Percentiles rank a stretch among this genome's conserved stretches.
Evolutionary conservation across 345 rosid genomes (phyloP).

Genomic region (Eucalyptus marginata): DNA sequence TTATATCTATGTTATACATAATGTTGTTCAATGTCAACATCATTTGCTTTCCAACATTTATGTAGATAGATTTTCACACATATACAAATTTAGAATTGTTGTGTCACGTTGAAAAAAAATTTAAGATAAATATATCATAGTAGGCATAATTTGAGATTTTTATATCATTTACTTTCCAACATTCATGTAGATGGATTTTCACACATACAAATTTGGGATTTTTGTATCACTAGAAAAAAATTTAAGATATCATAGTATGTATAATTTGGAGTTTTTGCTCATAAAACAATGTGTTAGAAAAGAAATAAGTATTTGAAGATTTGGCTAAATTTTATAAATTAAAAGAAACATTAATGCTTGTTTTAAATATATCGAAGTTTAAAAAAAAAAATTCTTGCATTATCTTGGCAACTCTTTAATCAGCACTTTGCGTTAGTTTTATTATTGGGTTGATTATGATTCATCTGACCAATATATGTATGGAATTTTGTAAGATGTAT

Average conservation of each 20-base stretch:
- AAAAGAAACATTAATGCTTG: not conserved
- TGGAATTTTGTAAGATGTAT: not conserved
- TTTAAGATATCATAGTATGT: rapidly evolving
- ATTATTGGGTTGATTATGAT: not conserved
- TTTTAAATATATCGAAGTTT: no score
- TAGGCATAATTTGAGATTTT: no score
- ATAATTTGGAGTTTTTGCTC: not conserved
- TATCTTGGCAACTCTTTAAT: not conserved
- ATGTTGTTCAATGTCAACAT: no score
- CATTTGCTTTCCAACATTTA: no score
- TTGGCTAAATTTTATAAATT: no score
- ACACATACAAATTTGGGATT: not conserved
- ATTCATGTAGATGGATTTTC: not conserved
- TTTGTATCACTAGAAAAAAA: not conserved
- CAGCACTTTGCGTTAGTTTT: not conserved
- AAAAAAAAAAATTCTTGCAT: no score
- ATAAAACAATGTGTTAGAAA: not conserved
- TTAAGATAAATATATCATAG: no score
- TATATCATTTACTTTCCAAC: no score
- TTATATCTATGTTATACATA: no score
- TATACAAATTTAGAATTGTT: not conserved
- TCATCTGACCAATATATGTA: no score
- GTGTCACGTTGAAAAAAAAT: not conserved
- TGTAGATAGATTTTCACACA: not conserved
- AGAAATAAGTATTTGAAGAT: no score